A percentile compares a stretch with the other conserved stretches of the same genome.
Conservation (phyloP, 148 eudicot genomes). For the Chenopodium berlandieri region DNA sequence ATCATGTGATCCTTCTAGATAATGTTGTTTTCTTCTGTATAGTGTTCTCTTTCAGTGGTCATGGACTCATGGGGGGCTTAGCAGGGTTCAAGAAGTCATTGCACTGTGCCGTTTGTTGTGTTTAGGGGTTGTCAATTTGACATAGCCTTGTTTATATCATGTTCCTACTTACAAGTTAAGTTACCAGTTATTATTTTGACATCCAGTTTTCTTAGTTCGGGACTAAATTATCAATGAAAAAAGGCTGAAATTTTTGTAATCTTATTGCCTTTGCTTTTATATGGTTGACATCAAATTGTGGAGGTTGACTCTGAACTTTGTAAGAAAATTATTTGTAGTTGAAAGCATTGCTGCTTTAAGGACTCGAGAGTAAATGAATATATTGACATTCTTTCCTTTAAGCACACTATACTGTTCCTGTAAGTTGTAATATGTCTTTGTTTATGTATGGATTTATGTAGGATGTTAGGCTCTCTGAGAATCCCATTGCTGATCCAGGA, state of each 20-base stretch:
- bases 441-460: slow-evolving; percentile 22
- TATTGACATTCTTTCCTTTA: background rate
- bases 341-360: background rate
- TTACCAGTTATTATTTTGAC: background rate
- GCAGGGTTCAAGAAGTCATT: background rate
- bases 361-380: background rate
- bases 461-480: slow-evolving; percentile 85
- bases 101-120: background rate
- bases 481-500: slow-evolving; percentile 80
- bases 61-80: background rate
- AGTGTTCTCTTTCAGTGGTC: background rate
- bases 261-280: background rate
- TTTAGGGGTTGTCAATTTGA: background rate
- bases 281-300: background rate
- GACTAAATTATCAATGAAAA: background rate
- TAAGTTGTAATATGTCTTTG: background rate
- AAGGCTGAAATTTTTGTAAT: background rate
- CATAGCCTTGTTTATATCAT: background rate
- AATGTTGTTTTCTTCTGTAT: background rate
- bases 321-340: background rate
- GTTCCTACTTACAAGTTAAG: background rate
- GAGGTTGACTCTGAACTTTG: background rate
- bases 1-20: background rate
- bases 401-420: background rate
- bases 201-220: background rate